These are phyloP conservation scores for Neopestalotiopsis rosae DNA, from an alignment of 2,329 filamentous ascomycete genomes.

Conservation along the genomic window DNA sequence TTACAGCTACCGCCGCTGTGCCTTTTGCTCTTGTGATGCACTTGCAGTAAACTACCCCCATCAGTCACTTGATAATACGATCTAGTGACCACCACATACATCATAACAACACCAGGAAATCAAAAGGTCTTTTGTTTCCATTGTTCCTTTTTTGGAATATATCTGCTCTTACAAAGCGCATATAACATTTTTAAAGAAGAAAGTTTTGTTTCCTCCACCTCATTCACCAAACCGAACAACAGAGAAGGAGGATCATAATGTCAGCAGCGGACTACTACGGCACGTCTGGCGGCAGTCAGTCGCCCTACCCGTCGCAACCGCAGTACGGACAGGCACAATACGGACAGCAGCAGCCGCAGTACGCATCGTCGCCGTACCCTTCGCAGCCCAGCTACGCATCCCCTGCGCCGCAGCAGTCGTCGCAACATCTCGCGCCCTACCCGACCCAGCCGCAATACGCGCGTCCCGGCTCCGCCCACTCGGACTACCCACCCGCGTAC, in stretches of 20 bases:
- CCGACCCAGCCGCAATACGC: constrained; percentile 30
- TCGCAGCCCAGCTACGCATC: constrained; percentile 28
- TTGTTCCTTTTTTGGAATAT: not conserved
- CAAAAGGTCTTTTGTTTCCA: not conserved
- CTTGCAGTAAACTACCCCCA: not conserved
- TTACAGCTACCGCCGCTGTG: not conserved
- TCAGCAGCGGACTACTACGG: constrained; percentile 38
- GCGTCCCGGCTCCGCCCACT: constrained; percentile 35
- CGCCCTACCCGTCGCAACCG: constrained; percentile 27
- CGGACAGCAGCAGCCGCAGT: constrained; percentile 5
- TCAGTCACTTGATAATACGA: constrained; percentile 1
- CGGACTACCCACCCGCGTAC: constrained; percentile 27
- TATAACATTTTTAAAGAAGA: not conserved
- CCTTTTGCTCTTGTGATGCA: constrained; percentile 1
- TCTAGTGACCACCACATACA: constrained; percentile 3
- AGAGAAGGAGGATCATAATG: constrained; percentile 24
- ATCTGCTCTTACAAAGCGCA: not conserved
- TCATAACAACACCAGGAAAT: not conserved
- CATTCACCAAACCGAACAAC: not conserved
- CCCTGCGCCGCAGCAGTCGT: constrained; percentile 25
- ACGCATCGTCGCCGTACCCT: constrained; percentile 27
- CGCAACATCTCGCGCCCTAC: constrained; percentile 30
- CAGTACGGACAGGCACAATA: constrained; percentile 24
- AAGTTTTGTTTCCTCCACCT: not conserved
- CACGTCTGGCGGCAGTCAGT: constrained; percentile 21